Conservation (phyloP, 1,284 basidiomycete species). For the Puccinia horiana region DNA sequence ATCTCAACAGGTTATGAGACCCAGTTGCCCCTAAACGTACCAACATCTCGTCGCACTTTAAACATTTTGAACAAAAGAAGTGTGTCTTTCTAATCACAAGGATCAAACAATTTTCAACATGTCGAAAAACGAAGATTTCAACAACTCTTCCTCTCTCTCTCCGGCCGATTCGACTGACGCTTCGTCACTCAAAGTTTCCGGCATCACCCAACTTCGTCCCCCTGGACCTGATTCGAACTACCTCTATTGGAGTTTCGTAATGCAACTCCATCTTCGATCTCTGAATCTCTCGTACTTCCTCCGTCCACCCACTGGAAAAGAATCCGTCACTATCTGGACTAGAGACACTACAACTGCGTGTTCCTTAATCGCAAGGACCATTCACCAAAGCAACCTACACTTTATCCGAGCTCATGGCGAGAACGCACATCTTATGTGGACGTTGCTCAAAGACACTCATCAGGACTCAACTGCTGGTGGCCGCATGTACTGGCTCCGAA, state of each 20-base stretch:
- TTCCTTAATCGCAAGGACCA: not conserved
- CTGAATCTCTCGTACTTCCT: not conserved
- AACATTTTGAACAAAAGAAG: too few species aligned
- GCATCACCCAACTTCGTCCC: not conserved
- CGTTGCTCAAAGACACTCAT: too few species aligned
- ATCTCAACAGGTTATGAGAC: too few species aligned
- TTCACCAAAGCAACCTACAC: not conserved
- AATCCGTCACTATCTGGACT: not conserved
- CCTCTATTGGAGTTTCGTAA: slow-evolving; percentile 13
- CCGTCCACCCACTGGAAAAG: not conserved
- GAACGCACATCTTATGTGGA: not conserved
- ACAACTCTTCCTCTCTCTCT: too few species aligned
- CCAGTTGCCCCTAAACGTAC: too few species aligned
- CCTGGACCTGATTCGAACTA: not conserved
- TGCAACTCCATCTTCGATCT: not conserved
- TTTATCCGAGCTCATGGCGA: not conserved
- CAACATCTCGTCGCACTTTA: too few species aligned
- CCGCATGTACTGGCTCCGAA: not conserved
- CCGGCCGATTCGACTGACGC: not conserved
- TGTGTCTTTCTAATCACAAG: too few species aligned
- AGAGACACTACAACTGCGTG: not conserved
- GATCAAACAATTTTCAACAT: too few species aligned
- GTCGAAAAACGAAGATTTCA: too few species aligned
- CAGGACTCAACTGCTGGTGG: not conserved
- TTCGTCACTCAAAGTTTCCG: not conserved